A percentile compares a stretch with the other conserved stretches of the same genome.
phyloP scores from a whole-genome alignment of 2,329 filamentous ascomycete genomes.

The Scopulariopsis brevicaulis region DNA sequence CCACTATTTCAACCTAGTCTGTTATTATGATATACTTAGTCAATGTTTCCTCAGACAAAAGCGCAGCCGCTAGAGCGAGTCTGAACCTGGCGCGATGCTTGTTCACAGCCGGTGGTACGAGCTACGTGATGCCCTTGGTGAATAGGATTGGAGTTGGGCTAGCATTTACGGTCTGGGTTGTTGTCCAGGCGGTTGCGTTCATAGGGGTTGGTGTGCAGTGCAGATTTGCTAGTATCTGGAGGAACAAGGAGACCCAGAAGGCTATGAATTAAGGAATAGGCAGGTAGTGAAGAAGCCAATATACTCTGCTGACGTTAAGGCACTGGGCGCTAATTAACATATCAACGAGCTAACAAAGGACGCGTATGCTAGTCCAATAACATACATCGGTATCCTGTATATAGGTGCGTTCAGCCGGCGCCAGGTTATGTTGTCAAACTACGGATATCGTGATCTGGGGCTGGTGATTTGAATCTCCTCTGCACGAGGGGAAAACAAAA shows the following conservation, averaged over 20 bases:
- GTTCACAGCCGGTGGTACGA: slow-evolving; percentile 37
- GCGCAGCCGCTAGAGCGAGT: slow-evolving; percentile 38
- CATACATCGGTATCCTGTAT: no score
- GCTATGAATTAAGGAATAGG: no score
- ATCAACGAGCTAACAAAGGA: no score
- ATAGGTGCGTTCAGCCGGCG: no score
- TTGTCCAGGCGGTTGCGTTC: slow-evolving; percentile 30
- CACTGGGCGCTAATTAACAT: no score
- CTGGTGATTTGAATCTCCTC: no score
- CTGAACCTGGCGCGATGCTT: slow-evolving; percentile 41
- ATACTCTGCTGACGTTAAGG: no score
- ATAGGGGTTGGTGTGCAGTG: slow-evolving; percentile 30
- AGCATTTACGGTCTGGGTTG: slow-evolving; percentile 32
- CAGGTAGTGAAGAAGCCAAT: no score
- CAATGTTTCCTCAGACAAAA: slow-evolving; percentile 36
- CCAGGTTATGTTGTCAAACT: no score
- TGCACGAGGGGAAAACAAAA: no score
- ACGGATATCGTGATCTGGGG: no score
- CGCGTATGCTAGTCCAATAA: no score
- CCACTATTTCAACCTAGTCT: slow-evolving; percentile 33
- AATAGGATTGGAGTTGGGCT: slow-evolving; percentile 30
- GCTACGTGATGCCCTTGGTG: slow-evolving; percentile 36
- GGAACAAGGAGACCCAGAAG: slow-evolving; percentile 12
- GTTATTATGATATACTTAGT: slow-evolving; percentile 39
- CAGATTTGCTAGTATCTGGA: slow-evolving; percentile 24